Percentiles rank a stretch among this genome's conserved stretches.
Conservation (phyloP, 176 grass and related monocot species). For the Rhynchospora tenuis region DNA sequence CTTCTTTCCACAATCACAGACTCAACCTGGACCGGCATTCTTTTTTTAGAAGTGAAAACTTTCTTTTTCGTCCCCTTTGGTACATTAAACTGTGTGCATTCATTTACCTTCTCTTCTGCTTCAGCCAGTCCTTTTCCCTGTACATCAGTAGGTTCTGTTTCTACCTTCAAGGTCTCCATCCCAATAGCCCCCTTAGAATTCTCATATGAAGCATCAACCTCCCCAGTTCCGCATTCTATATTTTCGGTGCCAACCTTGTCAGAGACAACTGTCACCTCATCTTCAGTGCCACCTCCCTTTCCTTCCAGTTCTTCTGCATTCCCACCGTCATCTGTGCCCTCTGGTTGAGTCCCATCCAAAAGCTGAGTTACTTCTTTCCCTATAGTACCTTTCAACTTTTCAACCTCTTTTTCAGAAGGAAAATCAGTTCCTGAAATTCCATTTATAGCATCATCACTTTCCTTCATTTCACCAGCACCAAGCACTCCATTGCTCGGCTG, state of each 20-base stretch:
- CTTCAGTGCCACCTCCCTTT: constrained; percentile 17
- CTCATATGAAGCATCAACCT: neutral
- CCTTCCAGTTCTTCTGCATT: constrained; percentile 32
- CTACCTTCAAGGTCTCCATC: neutral
- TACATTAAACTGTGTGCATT: constrained; percentile 34
- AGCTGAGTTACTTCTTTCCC: neutral
- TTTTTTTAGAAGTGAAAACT: neutral
- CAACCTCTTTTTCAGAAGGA: neutral
- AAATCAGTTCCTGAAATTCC: neutral
- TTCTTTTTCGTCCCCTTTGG: constrained; percentile 29
- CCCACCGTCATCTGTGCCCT: constrained; percentile 4
- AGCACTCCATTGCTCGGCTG: neutral
- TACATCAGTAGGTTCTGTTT: neutral
- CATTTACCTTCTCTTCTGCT: constrained; percentile 29
- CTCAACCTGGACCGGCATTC: constrained; percentile 26
- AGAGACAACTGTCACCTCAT: neutral
- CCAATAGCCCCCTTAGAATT: neutral
- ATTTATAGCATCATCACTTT: neutral
- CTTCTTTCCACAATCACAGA: constrained; percentile 36
- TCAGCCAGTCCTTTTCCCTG: neutral
- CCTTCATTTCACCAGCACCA: constrained; percentile 22
- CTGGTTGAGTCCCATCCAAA: neutral
- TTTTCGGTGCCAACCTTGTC: constrained; percentile 18
- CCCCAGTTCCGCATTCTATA: neutral
- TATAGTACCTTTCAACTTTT: neutral